Percentiles rank a stretch among this genome's conserved stretches.
Conservation (phyloP, 2,329 filamentous ascomycete species). For the Fusarium sp. region DNA sequence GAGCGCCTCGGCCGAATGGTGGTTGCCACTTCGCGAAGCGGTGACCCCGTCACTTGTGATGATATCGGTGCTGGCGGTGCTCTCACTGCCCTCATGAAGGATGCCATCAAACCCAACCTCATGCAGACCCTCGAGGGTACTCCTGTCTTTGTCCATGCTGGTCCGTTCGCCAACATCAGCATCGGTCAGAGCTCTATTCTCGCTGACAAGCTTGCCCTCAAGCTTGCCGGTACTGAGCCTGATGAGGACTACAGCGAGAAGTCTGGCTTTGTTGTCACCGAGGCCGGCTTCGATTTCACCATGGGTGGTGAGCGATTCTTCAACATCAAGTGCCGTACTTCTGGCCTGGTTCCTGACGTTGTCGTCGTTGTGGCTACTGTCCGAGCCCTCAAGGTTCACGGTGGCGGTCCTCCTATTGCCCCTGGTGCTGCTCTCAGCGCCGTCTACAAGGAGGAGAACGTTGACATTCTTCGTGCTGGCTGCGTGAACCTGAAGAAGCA, state of each 20-base stretch:
- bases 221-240: constrained; percentile 92
- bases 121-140: constrained; percentile 99
- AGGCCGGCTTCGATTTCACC: constrained; percentile 98
- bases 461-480: constrained; percentile 88
- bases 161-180: constrained; percentile 97
- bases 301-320: constrained; percentile 99
- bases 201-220: constrained; percentile 94
- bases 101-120: constrained; percentile 98
- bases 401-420: constrained; percentile 92
- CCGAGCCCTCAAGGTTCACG: constrained; percentile 95
- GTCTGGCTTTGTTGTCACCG: constrained; percentile 93
- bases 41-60: constrained; percentile 95
- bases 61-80: constrained; percentile 94
- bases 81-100: constrained; percentile 93
- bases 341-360: constrained; percentile 90
- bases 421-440: constrained; percentile 87
- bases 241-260: constrained; percentile 88
- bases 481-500: constrained; percentile 97
- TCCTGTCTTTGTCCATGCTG: constrained; percentile 96
- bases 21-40: constrained; percentile 84
- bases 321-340: constrained; percentile 99
- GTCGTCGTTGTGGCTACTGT: constrained; percentile 97
- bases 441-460: constrained; percentile 93
- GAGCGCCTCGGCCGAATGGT: constrained; percentile 97
- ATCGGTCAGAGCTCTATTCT: constrained; percentile 97